These are phyloP conservation scores for Hansenula lynferdii DNA, from an alignment of 1,139 yeast genomes.

Conservation along the genomic window DNA sequence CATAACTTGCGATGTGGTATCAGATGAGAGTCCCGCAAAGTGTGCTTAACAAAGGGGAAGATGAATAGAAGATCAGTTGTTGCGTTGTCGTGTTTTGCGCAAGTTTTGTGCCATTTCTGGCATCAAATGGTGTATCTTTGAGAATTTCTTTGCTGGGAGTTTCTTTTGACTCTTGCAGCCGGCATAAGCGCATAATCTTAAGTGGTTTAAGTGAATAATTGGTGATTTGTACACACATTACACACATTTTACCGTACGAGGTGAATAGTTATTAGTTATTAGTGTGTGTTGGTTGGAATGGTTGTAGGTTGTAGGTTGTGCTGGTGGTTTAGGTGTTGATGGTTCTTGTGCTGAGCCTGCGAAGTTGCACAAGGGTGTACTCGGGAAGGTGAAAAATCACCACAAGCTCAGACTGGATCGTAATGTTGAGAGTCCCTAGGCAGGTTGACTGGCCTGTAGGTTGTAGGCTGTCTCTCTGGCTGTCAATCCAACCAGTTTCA, in stretches of 20 bases:
- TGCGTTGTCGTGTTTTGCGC: background rate
- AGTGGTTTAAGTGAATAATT: background rate
- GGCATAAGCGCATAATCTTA: slow-evolving; percentile 1
- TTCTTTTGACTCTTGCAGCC: slow-evolving; percentile 1
- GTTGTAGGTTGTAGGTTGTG: too few species aligned
- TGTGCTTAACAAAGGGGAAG: background rate
- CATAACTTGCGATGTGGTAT: background rate
- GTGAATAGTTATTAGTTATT: background rate
- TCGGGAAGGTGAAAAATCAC: too few species aligned
- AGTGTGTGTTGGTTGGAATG: too few species aligned
- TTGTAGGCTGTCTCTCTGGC: background rate
- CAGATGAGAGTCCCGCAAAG: background rate
- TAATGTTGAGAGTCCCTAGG: too few species aligned
- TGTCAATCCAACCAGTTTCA: too few species aligned
- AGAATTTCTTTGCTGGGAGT: background rate
- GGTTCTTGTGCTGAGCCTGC: too few species aligned
- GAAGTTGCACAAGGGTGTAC: too few species aligned
- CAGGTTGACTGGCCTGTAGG: too few species aligned
- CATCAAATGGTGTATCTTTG: slow-evolving; percentile 1
- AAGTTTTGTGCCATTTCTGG: background rate
- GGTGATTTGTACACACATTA: too few species aligned
- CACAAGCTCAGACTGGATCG: too few species aligned
- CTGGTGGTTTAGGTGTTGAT: too few species aligned
- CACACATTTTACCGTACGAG: too few species aligned
- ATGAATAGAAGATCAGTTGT: background rate